These are phyloP conservation scores for Fraxinus velutina DNA, from an alignment of 305 asterid species.

Conservation along the genomic window DNA sequence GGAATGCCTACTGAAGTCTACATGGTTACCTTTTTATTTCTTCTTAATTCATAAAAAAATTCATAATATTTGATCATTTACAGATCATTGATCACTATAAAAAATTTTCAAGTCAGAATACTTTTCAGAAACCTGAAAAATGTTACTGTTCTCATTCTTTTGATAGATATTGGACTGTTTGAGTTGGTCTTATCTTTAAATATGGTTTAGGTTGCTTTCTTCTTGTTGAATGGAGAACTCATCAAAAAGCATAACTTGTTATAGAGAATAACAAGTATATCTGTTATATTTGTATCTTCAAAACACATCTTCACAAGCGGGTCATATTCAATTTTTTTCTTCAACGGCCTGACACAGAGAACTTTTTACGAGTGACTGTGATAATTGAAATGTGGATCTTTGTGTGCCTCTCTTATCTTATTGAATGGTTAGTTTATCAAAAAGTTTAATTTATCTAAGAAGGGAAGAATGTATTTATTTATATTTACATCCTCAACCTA, in stretches of 20 bases:
- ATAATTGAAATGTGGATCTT: background rate
- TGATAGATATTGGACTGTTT: background rate
- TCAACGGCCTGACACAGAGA: background rate
- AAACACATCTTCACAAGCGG: background rate
- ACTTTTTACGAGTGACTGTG: background rate
- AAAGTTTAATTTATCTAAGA: background rate
- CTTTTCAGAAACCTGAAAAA: background rate
- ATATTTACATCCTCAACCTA: background rate
- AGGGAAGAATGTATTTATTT: background rate
- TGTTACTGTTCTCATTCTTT: background rate
- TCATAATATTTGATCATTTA: background rate
- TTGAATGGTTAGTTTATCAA: background rate
- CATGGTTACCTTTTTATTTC: background rate
- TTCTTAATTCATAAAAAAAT: background rate
- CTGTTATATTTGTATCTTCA: background rate
- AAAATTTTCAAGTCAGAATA: background rate
- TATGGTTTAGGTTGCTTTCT: constrained; percentile 2
- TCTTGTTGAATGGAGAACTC: background rate
- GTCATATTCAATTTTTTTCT: background rate
- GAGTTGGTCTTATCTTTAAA: background rate
- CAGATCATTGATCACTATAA: background rate
- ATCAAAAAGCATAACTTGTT: background rate
- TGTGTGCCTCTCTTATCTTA: background rate
- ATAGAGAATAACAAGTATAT: background rate
- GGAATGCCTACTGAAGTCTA: background rate